Evolutionary conservation across 345 rosid genomes (phyloP).

Genomic region (Syzygium grande): DNA sequence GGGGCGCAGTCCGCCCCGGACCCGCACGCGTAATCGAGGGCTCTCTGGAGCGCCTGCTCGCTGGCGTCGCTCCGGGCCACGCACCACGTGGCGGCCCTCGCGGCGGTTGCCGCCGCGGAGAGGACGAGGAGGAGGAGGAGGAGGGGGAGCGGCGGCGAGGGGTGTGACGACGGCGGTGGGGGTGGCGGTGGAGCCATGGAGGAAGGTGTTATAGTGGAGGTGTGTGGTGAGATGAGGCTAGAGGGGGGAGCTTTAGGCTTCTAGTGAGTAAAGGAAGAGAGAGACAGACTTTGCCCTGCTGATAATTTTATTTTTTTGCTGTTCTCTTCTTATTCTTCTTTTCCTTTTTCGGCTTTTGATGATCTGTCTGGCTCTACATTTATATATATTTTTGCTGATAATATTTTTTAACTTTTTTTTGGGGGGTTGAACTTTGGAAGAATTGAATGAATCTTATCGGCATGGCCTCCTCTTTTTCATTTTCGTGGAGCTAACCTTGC

Average conservation of each 20-base stretch:
- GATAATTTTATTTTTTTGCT: not conserved
- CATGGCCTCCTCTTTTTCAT: too few relatives aligned
- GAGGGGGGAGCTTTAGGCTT: not conserved
- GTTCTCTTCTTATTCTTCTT: not conserved
- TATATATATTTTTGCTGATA: not conserved
- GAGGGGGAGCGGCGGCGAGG: not conserved
- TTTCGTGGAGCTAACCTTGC: too few relatives aligned
- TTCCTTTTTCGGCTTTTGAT: not conserved
- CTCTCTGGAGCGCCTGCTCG: slow-evolving; percentile 23
- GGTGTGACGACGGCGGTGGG: not conserved
- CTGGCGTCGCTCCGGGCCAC: slow-evolving; percentile 34
- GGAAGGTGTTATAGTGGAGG: not conserved
- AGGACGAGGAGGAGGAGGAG: not conserved
- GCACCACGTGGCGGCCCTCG: slow-evolving; percentile 18
- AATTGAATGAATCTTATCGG: not conserved
- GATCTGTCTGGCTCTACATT: not conserved
- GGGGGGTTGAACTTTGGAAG: not conserved
- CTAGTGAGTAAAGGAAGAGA: not conserved
- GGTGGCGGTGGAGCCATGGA: slow-evolving; percentile 5
- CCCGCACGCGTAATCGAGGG: slow-evolving; percentile 30
- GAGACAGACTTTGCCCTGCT: not conserved
- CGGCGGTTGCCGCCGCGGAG: not conserved
- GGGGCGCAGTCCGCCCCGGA: slow-evolving; percentile 34
- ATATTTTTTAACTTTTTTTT: not conserved
- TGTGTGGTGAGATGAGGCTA: not conserved